These are phyloP conservation scores for Gentiana dahurica DNA, from an alignment of 257 asterid genomes.

Conservation along the genomic window DNA sequence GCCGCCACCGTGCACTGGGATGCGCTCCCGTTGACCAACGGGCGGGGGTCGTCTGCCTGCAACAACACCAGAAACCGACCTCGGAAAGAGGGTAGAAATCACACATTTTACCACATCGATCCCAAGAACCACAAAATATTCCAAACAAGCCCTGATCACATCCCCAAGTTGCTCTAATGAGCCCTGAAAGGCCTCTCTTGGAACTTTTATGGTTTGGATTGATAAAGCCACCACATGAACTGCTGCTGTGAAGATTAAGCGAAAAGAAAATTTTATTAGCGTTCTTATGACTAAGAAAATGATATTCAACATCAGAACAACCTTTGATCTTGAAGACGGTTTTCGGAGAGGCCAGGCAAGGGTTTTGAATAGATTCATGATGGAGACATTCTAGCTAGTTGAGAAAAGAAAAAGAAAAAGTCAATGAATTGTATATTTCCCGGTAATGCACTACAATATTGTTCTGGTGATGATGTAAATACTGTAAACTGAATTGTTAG, in stretches of 20 bases:
- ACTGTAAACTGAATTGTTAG: too few relatives aligned
- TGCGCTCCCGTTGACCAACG: too few relatives aligned
- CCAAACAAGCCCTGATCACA: conserved; percentile 21
- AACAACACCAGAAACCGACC: conserved; percentile 12
- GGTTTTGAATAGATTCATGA: too few relatives aligned
- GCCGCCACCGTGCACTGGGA: too few relatives aligned
- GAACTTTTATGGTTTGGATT: conserved; percentile 32
- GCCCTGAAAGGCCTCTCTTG: conserved; percentile 33
- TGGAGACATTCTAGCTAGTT: too few relatives aligned
- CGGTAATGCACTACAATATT: too few relatives aligned
- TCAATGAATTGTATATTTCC: too few relatives aligned
- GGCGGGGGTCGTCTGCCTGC: too few relatives aligned
- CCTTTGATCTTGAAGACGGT: conserved; percentile 21
- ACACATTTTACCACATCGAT: conserved; percentile 10
- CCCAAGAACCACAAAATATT: conserved; percentile 17
- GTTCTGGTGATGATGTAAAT: too few relatives aligned
- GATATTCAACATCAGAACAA: conserved; percentile 37
- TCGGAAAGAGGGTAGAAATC: conserved; percentile 24
- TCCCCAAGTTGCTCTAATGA: conserved; percentile 24
- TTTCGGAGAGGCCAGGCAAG: not conserved
- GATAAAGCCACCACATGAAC: conserved; percentile 35
- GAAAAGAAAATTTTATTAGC: conserved; percentile 21
- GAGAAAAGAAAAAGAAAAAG: too few relatives aligned
- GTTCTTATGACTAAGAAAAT: conserved; percentile 19
- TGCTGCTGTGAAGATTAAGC: conserved; percentile 26